phyloP scores from a whole-genome alignment of 306 rosid species.

The Adenanthera pavonina region DNA sequence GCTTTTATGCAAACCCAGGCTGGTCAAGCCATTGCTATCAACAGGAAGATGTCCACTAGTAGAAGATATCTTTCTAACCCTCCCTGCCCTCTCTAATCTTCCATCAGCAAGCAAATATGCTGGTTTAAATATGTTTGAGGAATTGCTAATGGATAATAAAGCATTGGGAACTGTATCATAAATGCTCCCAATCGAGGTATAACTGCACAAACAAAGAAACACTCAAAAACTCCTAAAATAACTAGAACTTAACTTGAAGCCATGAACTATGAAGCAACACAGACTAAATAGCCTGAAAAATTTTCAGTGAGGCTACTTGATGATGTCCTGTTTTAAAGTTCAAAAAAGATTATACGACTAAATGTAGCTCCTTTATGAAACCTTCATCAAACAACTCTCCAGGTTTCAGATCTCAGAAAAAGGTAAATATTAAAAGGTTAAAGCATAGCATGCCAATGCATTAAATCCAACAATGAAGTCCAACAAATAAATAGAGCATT shows the following conservation, averaged over 20 bases:
- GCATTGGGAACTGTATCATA: conserved; percentile 93
- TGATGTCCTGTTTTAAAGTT: not conserved
- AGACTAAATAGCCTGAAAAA: not conserved
- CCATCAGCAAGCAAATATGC: conserved; percentile 96
- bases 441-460: conserved; percentile 25
- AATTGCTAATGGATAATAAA: conserved; percentile 59
- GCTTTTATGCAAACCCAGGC: conserved; percentile 53
- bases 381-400: conserved; percentile 26
- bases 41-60: conserved; percentile 50
- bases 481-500: conserved; percentile 47
- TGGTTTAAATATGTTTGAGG: conserved; percentile 69
- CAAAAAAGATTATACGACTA: not conserved
- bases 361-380: conserved; percentile 19
- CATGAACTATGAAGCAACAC: conserved; percentile 9
- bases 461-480: conserved; percentile 12
- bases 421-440: conserved; percentile 20
- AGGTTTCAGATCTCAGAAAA: conserved; percentile 3
- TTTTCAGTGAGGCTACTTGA: not conserved
- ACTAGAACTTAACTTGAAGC: conserved; percentile 22
- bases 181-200: conserved; percentile 94
- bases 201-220: conserved; percentile 59
- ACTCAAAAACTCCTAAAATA: conserved; percentile 32
- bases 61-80: conserved; percentile 72
- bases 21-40: conserved; percentile 64
- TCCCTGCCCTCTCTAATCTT: conserved; percentile 97